phyloP scores from a whole-genome alignment of 352 stramenopile species.

The Sclerospora graminicola region DNA sequence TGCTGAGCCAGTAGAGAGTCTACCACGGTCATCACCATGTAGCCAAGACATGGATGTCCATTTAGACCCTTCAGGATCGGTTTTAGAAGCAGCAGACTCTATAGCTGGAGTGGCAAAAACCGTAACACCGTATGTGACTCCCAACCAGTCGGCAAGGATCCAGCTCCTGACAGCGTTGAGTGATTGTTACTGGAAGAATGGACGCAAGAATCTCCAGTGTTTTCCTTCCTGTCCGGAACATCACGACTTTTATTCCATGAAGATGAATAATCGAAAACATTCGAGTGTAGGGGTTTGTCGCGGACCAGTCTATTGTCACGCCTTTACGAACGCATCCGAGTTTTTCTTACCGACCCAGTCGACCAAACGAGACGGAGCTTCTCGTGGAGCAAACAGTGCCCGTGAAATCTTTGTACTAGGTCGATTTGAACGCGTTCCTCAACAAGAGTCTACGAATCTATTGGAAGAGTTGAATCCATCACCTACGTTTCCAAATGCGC shows the following conservation, averaged over 20 bases:
- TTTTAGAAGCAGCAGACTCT: too few species aligned
- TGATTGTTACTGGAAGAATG: slow-evolving; percentile 85
- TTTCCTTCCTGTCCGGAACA: slow-evolving; percentile 81
- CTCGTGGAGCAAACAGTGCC: slow-evolving; percentile 24
- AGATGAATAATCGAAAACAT: slow-evolving; percentile 85
- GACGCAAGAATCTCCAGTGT: slow-evolving; percentile 85
- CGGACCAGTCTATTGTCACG: slow-evolving; percentile 68
- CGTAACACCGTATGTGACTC: too few species aligned
- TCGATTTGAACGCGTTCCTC: slow-evolving; percentile 69
- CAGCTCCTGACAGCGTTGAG: slow-evolving; percentile 50
- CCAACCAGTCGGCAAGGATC: slow-evolving; percentile 18
- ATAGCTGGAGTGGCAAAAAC: too few species aligned
- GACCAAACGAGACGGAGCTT: slow-evolving; percentile 51
- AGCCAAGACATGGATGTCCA: too few species aligned
- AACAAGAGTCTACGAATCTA: slow-evolving; percentile 43
- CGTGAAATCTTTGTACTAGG: slow-evolving; percentile 66
- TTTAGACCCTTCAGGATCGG: too few species aligned
- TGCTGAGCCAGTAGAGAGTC: too few species aligned
- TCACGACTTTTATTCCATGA: slow-evolving; percentile 86
- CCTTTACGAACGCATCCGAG: slow-evolving; percentile 27
- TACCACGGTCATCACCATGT: neutral
- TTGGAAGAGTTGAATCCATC: slow-evolving; percentile 32
- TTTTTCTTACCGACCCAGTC: slow-evolving; percentile 27
- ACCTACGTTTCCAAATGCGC: slow-evolving; percentile 31
- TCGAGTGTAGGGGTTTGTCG: slow-evolving; percentile 76